Conservation (phyloP, 768 basidiomycete species). For the Boletus sp. region DNA sequence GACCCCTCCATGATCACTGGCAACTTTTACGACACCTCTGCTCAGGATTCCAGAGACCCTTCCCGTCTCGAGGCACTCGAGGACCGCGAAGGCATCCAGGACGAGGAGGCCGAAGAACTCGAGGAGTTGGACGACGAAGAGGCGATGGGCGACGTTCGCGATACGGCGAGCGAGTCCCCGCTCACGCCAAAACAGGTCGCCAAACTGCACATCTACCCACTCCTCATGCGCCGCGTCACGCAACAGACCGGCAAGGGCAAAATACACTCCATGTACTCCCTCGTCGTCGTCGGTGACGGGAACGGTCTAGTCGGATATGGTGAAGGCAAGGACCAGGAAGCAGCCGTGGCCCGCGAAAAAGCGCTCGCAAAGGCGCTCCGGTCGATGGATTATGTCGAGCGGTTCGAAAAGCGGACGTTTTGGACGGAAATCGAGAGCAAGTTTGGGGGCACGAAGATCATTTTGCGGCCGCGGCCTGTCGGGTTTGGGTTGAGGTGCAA, state of each 20-base stretch:
- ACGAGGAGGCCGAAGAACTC: conserved; percentile 15
- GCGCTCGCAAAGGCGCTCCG: conserved; percentile 70
- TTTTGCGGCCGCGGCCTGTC: conserved; percentile 77
- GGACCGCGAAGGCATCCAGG: conserved; percentile 6
- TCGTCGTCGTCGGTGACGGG: conserved; percentile 80
- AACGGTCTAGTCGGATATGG: conserved; percentile 82
- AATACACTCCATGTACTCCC: conserved; percentile 57
- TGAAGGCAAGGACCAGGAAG: conserved; percentile 71
- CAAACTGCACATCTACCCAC: conserved; percentile 40
- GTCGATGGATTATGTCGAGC: conserved; percentile 89
- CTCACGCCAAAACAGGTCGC: conserved; percentile 24
- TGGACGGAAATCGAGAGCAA: conserved; percentile 89
- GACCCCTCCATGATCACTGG: conserved; percentile 64
- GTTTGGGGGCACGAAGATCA: conserved; percentile 77
- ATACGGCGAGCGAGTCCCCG: conserved; percentile 17
- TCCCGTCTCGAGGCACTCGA: background rate
- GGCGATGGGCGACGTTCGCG: conserved; percentile 10
- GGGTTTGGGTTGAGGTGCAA: conserved; percentile 93
- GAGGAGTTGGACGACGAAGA: conserved; percentile 24
- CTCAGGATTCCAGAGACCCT: conserved; percentile 5
- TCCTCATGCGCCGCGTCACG: conserved; percentile 58
- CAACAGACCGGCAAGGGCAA: conserved; percentile 97
- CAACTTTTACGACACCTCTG: conserved; percentile 24
- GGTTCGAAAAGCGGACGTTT: conserved; percentile 94
- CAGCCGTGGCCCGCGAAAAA: conserved; percentile 50